Evolutionary conservation across 352 stramenopile genomes (phyloP), one percentile per base, ranked within the genome.

Genomic region (Phytophthora syringae): DNA sequence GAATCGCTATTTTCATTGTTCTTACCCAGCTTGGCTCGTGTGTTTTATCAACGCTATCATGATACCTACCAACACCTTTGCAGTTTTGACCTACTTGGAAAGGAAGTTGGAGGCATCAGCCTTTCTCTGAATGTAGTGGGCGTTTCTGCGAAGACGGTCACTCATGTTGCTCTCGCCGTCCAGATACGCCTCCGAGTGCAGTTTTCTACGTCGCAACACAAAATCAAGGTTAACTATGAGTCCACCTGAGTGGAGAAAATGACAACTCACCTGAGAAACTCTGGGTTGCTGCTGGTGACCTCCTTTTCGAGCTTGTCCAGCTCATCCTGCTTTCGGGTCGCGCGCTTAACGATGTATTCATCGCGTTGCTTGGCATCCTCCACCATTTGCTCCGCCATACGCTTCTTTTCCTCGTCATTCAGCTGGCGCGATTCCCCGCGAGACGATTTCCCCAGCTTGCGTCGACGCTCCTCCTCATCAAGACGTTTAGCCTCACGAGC

Each of bases 81-180:
- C 39, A 30, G 13, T 24, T 34, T 43, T 9, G 9, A 12, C 34
- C 43, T 86, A 86, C 72, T 92, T 92, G 20, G 84, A 79, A 32
- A 96, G 66, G 25, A 96, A 96, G 64, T 94, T 94, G 20, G 76
- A 82, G 25, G 76, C 76, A 21, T 92, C 82, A n/a, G 83, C 85
- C 42, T 89, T 84, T 32, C 76, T 79, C 57, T 96, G 88, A 42
- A 96, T 93, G 61, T 96, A 96, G 57, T 96, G 86, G 22, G 82
- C 83, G 55, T 96, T 96, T 47, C 88, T 73, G 16, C 80, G 79
- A 53, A 96, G 59, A 0, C 85, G 86, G 34, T 94, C 84, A 43
- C 84, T 65, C 80, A 96, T 92, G 34, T 72, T 89, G 60, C 68
- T 82, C 2, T 86, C 78, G 0, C 64, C 64, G 27, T 82, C 70